Base-by-base conservation (phyloP, 306 rosid species). In the Cucurbita pepo region DNA sequence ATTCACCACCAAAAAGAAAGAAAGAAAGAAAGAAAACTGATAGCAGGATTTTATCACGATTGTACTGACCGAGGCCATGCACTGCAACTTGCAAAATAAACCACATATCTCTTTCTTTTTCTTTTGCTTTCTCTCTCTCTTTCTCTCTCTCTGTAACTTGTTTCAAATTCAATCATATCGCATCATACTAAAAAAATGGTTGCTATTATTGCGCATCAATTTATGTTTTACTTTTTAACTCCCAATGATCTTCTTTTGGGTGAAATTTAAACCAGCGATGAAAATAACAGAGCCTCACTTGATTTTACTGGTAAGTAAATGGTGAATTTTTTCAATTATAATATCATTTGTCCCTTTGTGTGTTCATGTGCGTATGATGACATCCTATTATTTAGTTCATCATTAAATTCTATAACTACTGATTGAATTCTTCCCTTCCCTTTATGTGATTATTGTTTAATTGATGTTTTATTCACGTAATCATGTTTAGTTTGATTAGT, bases 81-180 rank as follows among this genome's bases (percentile, higher is more conserved):
- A 61, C 47, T 63, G 71, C 72, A 65, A 65, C 72, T 65, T 65
- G 72, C 72, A 44, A 65, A 43, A 65, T 65, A 65, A 44, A 65
- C 37, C 53, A 65, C 34, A 19, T 45, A 43, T 64, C 10, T 64
- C 34, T 64, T 3, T 15, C 10, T 19, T 11, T 38, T 16, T 38
- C 0, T 61, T 8, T 37, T 40, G 11, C 13, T 58, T 47, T 47
- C 10, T 47, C 9, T 58, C 25, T 25, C 25, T 25, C 25, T 60
- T 0, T 10, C n/a, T 25, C 16, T 25, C 8, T 60, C 44, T 60
- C 13, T 38, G 4, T 34, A 5, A 5, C 25, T 41, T 64, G 4
- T 43, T 64, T 64, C 71, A n/a, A 64, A 43, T 64, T 64, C 71
- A 64, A 64, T 64, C 71, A 64, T 41, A 64, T 40, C 71, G 71